Evolutionary conservation across 768 basidiomycete genomes (phyloP).

Genomic region (Hypholoma sublateritium): DNA sequence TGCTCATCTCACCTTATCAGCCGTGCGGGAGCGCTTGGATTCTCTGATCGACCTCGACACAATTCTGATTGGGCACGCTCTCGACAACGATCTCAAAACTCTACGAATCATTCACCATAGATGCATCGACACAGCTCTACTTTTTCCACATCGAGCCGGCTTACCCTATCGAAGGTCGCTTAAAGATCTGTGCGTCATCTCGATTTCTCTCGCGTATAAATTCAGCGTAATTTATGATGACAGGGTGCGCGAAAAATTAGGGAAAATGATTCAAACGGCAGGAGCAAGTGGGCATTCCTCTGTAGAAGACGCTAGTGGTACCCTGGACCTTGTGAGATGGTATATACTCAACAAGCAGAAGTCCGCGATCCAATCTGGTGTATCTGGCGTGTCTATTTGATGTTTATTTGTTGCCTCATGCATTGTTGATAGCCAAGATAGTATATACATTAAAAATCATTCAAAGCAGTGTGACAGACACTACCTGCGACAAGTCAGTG

Average conservation of each 20-base stretch:
- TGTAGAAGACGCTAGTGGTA: slow-evolving; percentile 85
- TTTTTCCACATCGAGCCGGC: slow-evolving; percentile 79
- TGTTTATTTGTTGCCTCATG: neutral
- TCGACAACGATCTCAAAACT: slow-evolving; percentile 94
- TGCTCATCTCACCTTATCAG: slow-evolving; percentile 66
- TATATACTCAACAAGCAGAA: slow-evolving; percentile 65
- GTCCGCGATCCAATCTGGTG: slow-evolving; percentile 17
- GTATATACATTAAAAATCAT: neutral
- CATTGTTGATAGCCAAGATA: neutral
- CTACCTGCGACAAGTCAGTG: slow-evolving; percentile 75
- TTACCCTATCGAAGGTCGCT: slow-evolving; percentile 82
- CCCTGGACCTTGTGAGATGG: slow-evolving; percentile 87
- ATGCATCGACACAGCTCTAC: slow-evolving; percentile 83
- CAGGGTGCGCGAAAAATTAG: slow-evolving; percentile 82
- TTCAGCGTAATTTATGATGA: neutral
- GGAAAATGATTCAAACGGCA: slow-evolving; percentile 79
- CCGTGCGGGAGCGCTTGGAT: slow-evolving; percentile 69
- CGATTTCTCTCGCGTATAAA: slow-evolving; percentile 1
- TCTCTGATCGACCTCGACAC: slow-evolving; percentile 75
- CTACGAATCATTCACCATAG: slow-evolving; percentile 83
- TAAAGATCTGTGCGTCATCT: slow-evolving; percentile 64
- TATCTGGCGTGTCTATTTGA: slow-evolving; percentile 1
- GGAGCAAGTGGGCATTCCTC: slow-evolving; percentile 85
- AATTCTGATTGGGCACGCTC: slow-evolving; percentile 84
- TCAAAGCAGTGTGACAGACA: slow-evolving; percentile 69